Evolutionary conservation across 805 yeast species (phyloP).

Genomic region (Metschnikowia gelsemii): DNA sequence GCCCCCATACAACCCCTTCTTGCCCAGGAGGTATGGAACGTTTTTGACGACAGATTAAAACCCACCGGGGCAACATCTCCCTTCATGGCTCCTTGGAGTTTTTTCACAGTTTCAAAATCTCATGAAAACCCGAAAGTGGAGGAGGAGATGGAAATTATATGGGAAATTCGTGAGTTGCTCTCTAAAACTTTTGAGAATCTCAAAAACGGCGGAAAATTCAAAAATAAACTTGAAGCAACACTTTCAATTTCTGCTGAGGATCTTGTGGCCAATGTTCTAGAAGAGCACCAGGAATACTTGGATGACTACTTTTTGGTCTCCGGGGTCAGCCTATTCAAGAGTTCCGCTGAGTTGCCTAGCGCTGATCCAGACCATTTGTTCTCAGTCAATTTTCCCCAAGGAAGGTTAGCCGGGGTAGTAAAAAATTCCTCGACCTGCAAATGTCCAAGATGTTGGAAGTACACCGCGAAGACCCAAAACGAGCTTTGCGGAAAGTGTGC

Average conservation of each 20-base stretch:
- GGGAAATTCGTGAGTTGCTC: slow-evolving; percentile 48
- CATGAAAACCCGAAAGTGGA: slow-evolving; percentile 39
- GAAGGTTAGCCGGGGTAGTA: slow-evolving; percentile 34
- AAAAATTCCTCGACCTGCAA: slow-evolving; percentile 50
- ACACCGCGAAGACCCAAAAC: slow-evolving; percentile 50
- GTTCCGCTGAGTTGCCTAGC: background rate
- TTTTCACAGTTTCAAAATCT: slow-evolving; percentile 30
- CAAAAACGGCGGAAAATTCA: slow-evolving; percentile 50
- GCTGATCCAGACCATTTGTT: slow-evolving; percentile 1
- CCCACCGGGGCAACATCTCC: slow-evolving; percentile 13
- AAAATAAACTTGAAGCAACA: slow-evolving; percentile 59
- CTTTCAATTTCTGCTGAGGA: slow-evolving; percentile 28
- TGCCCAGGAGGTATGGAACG: slow-evolving; percentile 86
- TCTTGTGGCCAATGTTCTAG: slow-evolving; percentile 15
- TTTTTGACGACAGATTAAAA: slow-evolving; percentile 27
- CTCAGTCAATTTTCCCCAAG: slow-evolving; percentile 19
- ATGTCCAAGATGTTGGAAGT: slow-evolving; percentile 97
- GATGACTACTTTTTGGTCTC: slow-evolving; percentile 65
- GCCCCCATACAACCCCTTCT: slow-evolving; percentile 83
- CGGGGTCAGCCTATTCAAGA: slow-evolving; percentile 30
- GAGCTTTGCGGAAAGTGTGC: slow-evolving; percentile 68
- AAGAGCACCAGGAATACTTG: slow-evolving; percentile 24
- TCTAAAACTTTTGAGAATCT: slow-evolving; percentile 56
- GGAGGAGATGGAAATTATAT: slow-evolving; percentile 45
- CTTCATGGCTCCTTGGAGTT: slow-evolving; percentile 20